phyloP scores from a whole-genome alignment of 148 eudicot species.

The Chenopodium formosanum region DNA sequence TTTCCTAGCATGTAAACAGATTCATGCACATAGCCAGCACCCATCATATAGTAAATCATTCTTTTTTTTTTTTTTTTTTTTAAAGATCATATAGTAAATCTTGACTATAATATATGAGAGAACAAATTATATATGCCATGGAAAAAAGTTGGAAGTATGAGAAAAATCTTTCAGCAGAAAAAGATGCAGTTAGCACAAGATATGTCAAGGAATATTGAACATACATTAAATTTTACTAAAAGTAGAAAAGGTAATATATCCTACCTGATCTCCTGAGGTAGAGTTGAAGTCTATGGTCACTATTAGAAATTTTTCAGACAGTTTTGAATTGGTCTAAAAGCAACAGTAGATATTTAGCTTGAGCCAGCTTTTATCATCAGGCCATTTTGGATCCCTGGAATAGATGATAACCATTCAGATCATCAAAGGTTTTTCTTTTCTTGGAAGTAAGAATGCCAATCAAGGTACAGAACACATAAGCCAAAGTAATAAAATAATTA shows the following conservation, averaged over 20 bases:
- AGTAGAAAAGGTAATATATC: constrained; percentile 6
- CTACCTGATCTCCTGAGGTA: constrained; percentile 79
- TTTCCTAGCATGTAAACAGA: no score
- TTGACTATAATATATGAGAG: no score
- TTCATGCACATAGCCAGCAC: no score
- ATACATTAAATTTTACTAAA: background rate
- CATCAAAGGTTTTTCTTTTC: background rate
- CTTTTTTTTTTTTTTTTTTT: no score
- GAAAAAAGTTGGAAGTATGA: no score
- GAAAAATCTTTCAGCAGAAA: background rate
- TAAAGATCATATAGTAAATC: no score
- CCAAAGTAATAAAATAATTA: background rate
- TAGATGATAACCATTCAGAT: constrained; percentile 4
- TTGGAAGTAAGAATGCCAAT: background rate
- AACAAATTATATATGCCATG: no score
- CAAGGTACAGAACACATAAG: background rate
- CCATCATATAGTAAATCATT: no score
- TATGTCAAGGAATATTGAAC: no score
- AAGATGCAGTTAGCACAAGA: no score
- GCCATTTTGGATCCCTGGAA: constrained; percentile 92
- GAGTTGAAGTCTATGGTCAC: constrained; percentile 95
- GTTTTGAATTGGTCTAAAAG: constrained; percentile 59
- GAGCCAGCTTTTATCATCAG: constrained; percentile 87
- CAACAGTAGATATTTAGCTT: constrained; percentile 75
- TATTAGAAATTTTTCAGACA: constrained; percentile 57